Base-by-base conservation (phyloP, 257 asterid species). In the Solanum medicagineum region DNA sequence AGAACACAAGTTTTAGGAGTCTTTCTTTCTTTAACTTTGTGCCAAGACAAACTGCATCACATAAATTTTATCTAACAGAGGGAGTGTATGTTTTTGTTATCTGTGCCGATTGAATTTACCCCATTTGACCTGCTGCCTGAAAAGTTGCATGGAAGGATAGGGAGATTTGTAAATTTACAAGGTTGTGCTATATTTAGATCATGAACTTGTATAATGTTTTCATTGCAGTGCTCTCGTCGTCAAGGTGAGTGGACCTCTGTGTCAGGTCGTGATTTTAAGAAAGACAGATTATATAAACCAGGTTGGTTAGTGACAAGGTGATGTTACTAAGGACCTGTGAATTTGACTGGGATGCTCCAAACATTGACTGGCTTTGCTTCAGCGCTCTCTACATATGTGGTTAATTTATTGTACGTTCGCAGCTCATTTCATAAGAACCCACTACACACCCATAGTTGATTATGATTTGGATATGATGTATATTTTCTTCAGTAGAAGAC, bases 221-320 rank as follows among this genome's bases (percentile, higher is more conserved):
- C 40, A 68, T 63, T 36, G 90, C 97, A 96, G 98, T 96, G 99
- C 87, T 96, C 87, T 87, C 99, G 98, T 19, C 96, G 97, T 44
- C 97, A 93, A 86, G 98, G 98, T 42, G 98, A 95, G 84, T 95
- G 97, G 17, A 92, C 91, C 32, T 93, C 98, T 51, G 91, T 90
- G 77, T 90, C 91, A 22, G 98, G 97, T 40, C 93, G 91, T 13
- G 90, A 96, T 89, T 95, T 92, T 91, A 91, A 89, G 91, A 84
- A 86, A 88, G 97, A 96, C 80, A 56, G 71, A 80, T 77, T 94
- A 55, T 73, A 89, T 32, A 95, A 94, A 88, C 95, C 98, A 6
- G 97, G 99, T 24, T 96, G 99, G 99, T 88, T 95, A 90, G 97
- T 93, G 86, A 95, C 92, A 44, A 87, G 96, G 87, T 96, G 95